Evolutionary conservation across 768 basidiomycete species (phyloP), one percentile per base, ranked within the genome.

Genomic region (Hygrocybe punicea): DNA sequence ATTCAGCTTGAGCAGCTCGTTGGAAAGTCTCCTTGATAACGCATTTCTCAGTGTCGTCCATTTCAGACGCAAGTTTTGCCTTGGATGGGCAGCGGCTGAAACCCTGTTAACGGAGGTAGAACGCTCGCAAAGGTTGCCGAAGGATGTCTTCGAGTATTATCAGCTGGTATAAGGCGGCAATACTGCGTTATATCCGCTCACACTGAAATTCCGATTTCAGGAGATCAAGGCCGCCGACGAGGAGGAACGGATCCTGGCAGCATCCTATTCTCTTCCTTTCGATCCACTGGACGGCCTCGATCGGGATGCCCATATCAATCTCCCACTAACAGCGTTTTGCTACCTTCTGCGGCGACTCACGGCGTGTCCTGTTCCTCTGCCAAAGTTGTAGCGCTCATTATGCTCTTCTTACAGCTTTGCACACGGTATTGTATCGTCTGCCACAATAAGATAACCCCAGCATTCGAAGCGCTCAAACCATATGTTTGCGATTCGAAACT

Each of bases 21-120:
- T 90, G 29, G 85, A 88, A 63, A 74, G 81, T 3, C 67, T 87
- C 39, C 70, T 89, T 58, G 79, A 86, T 52, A 74, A 83, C 51
- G 74, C 78, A 8, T 78, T 89, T 57, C 63, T 84, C 23, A 78
- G 75, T 45, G 63, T 88, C 16, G 67, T 89, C 21, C 77, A 77
- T 55, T 65, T 84, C 3, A 72, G 86, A 45, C 64, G 78, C 29
- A 73, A 73, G 61, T 84, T 81, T 60, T 71, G 71, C 4, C 68
- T 86, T 11, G 84, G 85, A 10, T 90, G 87, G 87, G 84, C 86
- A 3, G 85, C 81, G 3, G 87, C 86, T 2, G 88, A 89, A 62
- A 61, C 76, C 14, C 70, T 88, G 47, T 66, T 76, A 45, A 64
- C 74, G 51, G 72, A 78, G 63, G 67, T 76, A 8, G 81, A 83